Conservation (phyloP, 1,284 basidiomycete species). For the Irpex sp. region DNA sequence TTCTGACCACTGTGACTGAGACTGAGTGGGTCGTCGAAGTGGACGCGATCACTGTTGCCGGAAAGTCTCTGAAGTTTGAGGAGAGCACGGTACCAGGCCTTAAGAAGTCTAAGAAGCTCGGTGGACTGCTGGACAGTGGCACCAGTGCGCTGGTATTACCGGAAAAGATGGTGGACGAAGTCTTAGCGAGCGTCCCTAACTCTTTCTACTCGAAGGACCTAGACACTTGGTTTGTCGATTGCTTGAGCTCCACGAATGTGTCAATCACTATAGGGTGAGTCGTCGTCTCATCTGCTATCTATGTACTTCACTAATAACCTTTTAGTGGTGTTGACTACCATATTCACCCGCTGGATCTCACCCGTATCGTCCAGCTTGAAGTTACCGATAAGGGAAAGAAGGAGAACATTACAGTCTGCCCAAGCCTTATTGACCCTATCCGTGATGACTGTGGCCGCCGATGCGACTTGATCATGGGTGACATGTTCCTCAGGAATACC, state of each 20-base stretch:
- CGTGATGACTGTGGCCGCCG: constrained; percentile 11
- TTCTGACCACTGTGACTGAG: constrained; percentile 39
- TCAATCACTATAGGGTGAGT: neutral
- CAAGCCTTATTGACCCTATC: constrained; percentile 9
- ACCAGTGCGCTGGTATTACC: neutral
- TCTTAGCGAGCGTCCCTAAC: neutral
- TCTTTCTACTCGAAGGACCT: neutral
- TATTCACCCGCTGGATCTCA: constrained; percentile 26
- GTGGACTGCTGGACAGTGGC: neutral
- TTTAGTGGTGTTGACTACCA: neutral
- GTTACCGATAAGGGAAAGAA: constrained; percentile 9
- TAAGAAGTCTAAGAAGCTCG: neutral
- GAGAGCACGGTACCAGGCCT: neutral
- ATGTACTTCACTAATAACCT: neutral
- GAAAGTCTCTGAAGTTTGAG: constrained; percentile 21
- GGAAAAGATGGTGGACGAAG: neutral
- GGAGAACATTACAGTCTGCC: constrained; percentile 18
- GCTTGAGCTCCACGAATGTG: neutral
- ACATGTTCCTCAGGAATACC: constrained; percentile 35
- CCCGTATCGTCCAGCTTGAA: constrained; percentile 1
- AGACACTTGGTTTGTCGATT: neutral
- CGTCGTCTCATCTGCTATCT: neutral
- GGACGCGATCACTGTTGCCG: constrained; percentile 26
- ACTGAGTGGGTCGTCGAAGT: constrained; percentile 22
- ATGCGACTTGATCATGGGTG: constrained; percentile 32